Percentiles rank a stretch among this genome's conserved stretches.
phyloP scores from a whole-genome alignment of 2,329 filamentous ascomycete species.

The Fusarium floridanum region DNA sequence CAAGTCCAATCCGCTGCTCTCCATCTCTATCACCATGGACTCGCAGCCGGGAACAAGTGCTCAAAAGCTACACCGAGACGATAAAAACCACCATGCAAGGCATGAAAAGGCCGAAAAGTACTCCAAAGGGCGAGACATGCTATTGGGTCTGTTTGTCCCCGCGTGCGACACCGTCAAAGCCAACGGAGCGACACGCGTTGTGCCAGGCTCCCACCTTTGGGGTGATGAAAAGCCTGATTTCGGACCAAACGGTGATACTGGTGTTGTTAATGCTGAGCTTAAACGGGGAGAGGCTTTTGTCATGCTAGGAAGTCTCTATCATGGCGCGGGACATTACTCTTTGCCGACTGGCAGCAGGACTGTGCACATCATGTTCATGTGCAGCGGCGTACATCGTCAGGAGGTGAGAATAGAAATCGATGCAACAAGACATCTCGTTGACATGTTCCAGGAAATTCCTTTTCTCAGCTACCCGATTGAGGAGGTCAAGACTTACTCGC shows the following conservation, averaged over 20 bases:
- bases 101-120: conserved; percentile 39
- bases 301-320: conserved; percentile 55
- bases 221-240: conserved; percentile 54
- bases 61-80: conserved; percentile 53
- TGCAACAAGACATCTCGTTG: background rate
- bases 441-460: conserved; percentile 20
- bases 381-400: conserved; percentile 53
- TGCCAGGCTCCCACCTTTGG: conserved; percentile 56
- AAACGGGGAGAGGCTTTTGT: conserved; percentile 54
- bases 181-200: conserved; percentile 54
- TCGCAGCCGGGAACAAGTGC: conserved; percentile 49
- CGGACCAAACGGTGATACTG: conserved; percentile 45
- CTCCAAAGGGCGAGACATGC: conserved; percentile 49
- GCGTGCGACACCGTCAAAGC: conserved; percentile 51
- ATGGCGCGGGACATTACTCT: conserved; percentile 51
- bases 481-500: conserved; percentile 54
- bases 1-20: conserved; percentile 52
- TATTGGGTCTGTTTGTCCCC: conserved; percentile 53
- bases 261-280: conserved; percentile 48
- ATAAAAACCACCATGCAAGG: conserved; percentile 55
- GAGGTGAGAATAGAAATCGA: conserved; percentile 33
- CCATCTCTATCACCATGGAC: conserved; percentile 54
- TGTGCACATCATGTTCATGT: conserved; percentile 56
- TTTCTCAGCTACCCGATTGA: conserved; percentile 52
- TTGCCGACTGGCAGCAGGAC: conserved; percentile 48